Conservation (phyloP, 2,329 filamentous ascomycete genomes). For the Zalaria obscura region DNA sequence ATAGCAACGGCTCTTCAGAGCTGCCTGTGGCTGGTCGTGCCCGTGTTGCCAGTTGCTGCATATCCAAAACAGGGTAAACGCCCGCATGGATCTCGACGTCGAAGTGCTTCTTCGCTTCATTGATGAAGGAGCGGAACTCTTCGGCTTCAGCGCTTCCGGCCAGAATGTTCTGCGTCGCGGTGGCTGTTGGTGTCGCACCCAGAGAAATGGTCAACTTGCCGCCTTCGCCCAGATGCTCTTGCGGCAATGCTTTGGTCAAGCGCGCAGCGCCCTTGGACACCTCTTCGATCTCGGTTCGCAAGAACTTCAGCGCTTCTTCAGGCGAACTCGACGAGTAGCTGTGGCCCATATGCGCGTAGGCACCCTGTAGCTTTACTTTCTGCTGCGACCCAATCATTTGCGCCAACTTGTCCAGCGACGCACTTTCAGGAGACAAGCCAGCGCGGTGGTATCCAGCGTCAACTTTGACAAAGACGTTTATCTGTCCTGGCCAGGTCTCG, state of each 20-base stretch:
- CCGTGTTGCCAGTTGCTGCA: conserved; percentile 66
- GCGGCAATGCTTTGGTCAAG: conserved; percentile 13
- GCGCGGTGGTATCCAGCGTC: conserved; percentile 61
- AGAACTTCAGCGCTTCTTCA: conserved; percentile 42
- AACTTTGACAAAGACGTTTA: conserved; percentile 56
- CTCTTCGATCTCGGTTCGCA: conserved; percentile 46
- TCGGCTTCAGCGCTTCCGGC: conserved; percentile 24
- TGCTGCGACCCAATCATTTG: conserved; percentile 31
- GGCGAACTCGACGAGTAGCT: conserved; percentile 47
- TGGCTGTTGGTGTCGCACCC: conserved; percentile 63
- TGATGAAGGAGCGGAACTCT: conserved; percentile 19
- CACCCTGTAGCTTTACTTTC: conserved; percentile 38
- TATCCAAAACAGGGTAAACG: conserved; percentile 61
- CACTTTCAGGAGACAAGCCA: conserved; percentile 42
- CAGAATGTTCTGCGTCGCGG: conserved; percentile 47
- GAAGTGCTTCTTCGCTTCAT: conserved; percentile 18
- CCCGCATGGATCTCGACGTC: conserved; percentile 59
- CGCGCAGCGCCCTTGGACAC: conserved; percentile 32
- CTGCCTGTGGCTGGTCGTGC: conserved; percentile 32
- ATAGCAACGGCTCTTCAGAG: conserved; percentile 17
- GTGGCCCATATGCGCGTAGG: conserved; percentile 63
- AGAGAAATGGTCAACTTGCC: conserved; percentile 46
- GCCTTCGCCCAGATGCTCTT: background rate
- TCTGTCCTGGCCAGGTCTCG: conserved; percentile 29
- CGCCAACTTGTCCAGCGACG: conserved; percentile 33